phyloP scores from a whole-genome alignment of 2,329 filamentous ascomycete species.

The Colletotrichum gloeosporioides region DNA sequence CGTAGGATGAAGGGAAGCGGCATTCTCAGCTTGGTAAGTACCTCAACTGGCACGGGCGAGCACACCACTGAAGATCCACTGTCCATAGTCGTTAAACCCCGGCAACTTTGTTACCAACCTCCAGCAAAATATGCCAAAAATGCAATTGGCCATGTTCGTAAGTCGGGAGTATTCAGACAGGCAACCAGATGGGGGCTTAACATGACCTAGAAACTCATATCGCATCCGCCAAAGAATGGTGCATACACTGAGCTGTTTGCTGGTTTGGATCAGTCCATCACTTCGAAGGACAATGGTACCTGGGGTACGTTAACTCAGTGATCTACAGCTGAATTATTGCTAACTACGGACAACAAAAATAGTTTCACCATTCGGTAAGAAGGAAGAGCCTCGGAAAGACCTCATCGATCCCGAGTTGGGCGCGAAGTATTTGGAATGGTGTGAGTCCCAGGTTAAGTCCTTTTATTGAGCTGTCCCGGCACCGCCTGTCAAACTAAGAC shows the following conservation, averaged over 20 bases:
- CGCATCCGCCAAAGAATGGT: background rate
- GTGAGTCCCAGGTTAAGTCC: background rate
- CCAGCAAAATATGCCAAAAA: background rate
- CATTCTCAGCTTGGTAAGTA: background rate
- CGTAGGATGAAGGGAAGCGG: background rate
- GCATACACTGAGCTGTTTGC: background rate
- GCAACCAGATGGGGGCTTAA: rapidly evolving
- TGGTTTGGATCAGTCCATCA: background rate
- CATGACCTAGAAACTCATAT: background rate
- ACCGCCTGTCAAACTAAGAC: too few species aligned
- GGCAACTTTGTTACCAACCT: background rate
- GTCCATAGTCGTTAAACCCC: background rate
- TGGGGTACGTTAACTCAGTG: background rate
- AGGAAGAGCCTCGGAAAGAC: background rate
- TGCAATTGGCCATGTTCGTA: background rate
- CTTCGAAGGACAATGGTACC: background rate
- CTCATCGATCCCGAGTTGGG: background rate
- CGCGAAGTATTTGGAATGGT: background rate
- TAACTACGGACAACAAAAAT: rapidly evolving
- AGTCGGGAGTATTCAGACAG: rapidly evolving
- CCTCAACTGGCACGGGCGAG: rapidly evolving
- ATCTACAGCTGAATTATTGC: rapidly evolving
- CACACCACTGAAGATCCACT: rapidly evolving
- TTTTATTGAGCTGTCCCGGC: background rate
- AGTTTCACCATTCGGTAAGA: background rate